Conservation (phyloP, 2,329 filamentous ascomycete species). For the Xylaria arbuscula region DNA sequence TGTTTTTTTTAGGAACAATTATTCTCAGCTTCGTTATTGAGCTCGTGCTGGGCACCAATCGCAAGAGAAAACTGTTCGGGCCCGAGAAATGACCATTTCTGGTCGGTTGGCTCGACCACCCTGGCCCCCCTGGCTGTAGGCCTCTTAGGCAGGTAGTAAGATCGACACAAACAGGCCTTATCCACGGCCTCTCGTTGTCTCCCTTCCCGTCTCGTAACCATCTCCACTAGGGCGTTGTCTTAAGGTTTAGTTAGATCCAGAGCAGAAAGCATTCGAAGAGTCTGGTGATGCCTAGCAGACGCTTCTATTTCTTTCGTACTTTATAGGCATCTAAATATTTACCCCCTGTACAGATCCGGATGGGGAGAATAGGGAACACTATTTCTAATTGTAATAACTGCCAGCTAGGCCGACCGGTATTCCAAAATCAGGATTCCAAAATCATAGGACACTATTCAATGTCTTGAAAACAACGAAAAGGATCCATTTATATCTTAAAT, state of each 20-base stretch:
- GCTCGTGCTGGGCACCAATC: neutral
- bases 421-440: neutral
- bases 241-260: constrained; percentile 4
- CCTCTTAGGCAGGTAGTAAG: constrained; percentile 19
- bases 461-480: neutral
- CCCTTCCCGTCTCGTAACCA: neutral
- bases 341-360: neutral
- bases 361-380: constrained; percentile 3
- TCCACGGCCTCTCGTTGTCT: neutral
- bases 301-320: constrained; percentile 4
- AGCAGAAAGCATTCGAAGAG: constrained; percentile 10
- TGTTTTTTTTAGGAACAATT: neutral
- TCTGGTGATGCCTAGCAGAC: neutral
- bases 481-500: neutral
- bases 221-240: neutral
- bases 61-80: constrained; percentile 16
- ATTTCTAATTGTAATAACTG: neutral
- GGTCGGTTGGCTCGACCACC: constrained; percentile 7
- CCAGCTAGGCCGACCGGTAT: neutral
- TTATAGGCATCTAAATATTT: neutral
- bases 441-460: neutral
- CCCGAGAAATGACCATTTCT: constrained; percentile 15
- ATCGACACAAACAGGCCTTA: constrained; percentile 29
- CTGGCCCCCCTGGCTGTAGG: constrained; percentile 10
- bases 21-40: constrained; percentile 18